Base-by-base conservation (phyloP, 225 moss, liverwort and hornwort genomes). In the Bryum argenteum region DNA sequence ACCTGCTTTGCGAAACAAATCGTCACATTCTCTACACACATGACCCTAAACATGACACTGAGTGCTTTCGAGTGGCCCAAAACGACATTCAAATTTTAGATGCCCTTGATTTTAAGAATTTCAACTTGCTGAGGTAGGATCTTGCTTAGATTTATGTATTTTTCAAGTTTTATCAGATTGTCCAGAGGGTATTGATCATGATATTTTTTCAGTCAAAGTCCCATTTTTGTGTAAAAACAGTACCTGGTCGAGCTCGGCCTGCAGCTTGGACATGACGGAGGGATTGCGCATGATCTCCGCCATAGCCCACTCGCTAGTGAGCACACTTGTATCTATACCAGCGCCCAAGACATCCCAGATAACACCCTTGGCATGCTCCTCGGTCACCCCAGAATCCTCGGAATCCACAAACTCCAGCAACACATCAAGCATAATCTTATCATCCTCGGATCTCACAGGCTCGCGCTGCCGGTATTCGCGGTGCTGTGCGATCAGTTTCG, bases 391-490 rank as follows among this genome's bases (percentile, higher is more conserved):
- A 4, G 20, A 48, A 15, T 4, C 7, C 20, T 66, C 60, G 0
- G 10, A 20, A 2, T 62, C 69, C 21, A 76, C 1, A 3, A 22
- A 21, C 52, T 66, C 72, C 44, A 72, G 12, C 24, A 78, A n/a
- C 66, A 72, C 54, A 20, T 74, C 79, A 28, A 73, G 13, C 55
- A 73, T 17, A 12, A 54, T 55, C 62, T 19, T 43, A 14, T 74
- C 3, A 7, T 4, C 43, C 11, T 79, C 69, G 44, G 4, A 23
- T 0, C 9, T 7, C 14, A 78, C 20, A 0, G 57, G 54, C 8
- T 50, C 54, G 48, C 6, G 23, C 18, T 17, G 56, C 63, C 63
- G 44, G 18, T 54, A 16, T 20, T 68, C 54, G 12, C 17, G 69
- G 14, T 79, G 79, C 69, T 69, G 61, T 0, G 10, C 14, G 17